These are phyloP conservation scores for Betula pendula DNA, from an alignment of 306 rosid genomes.

Conservation along the genomic window DNA sequence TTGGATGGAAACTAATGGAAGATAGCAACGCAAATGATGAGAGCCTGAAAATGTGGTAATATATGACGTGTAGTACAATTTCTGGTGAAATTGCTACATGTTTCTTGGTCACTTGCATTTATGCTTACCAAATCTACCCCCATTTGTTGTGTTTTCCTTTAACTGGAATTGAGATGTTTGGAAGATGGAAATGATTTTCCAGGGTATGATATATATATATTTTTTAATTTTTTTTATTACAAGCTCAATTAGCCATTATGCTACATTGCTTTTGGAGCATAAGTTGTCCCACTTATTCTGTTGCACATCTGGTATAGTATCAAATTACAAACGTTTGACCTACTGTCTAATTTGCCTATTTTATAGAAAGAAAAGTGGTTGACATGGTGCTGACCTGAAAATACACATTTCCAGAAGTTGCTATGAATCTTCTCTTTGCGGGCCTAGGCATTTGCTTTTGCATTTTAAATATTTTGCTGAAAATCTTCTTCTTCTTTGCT, in stretches of 20 bases:
- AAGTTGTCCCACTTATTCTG: not conserved
- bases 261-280: not conserved
- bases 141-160: not conserved
- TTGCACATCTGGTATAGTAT: not conserved
- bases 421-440: not conserved
- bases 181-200: not conserved
- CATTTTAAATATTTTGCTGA: not conserved
- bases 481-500: not conserved
- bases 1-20: slow-evolving; percentile 3
- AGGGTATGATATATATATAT: not conserved
- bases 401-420: not conserved
- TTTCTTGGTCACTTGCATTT: not conserved
- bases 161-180: not conserved
- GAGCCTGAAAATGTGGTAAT: not conserved
- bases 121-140: not conserved
- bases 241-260: not conserved
- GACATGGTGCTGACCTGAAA: not conserved
- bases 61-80: not conserved
- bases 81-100: not conserved
- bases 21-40: not conserved
- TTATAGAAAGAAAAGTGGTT: not conserved
- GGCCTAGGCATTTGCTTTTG: not conserved
- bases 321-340: not conserved
- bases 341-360: slow-evolving; percentile 1
- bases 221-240: not conserved